phyloP scores from a whole-genome alignment of 345 rosid genomes.

The Salix arbutifolia region DNA sequence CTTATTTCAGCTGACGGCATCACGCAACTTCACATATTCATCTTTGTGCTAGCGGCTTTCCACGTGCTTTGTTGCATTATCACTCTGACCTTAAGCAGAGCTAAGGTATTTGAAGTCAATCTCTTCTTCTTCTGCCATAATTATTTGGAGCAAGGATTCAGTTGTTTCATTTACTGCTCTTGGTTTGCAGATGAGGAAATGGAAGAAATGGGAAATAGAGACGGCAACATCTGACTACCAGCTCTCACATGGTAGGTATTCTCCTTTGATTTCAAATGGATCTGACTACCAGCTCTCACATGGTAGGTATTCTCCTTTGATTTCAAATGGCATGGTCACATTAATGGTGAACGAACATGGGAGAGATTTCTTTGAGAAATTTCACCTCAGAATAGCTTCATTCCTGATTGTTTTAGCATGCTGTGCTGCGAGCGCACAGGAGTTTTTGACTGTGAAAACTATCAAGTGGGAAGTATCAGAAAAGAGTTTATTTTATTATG shows the following conservation, averaged over 20 bases:
- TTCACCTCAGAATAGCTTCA: no score
- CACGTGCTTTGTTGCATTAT: constrained; percentile 58
- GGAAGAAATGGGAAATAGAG: constrained; percentile 83
- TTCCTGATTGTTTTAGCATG: no score
- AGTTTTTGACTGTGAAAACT: no score
- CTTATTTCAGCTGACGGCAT: constrained; percentile 71
- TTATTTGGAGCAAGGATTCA: no score
- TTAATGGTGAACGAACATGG: background rate
- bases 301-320: constrained; percentile 35
- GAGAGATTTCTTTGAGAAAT: no score
- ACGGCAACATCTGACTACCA: constrained; percentile 77
- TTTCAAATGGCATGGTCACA: no score
- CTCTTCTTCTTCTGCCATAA: no score
- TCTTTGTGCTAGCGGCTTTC: constrained; percentile 63
- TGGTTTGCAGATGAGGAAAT: constrained; percentile 66
- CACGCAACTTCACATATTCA: constrained; percentile 85
- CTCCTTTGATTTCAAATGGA: background rate
- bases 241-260: constrained; percentile 55
- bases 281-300: constrained; percentile 67
- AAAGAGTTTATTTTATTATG: no score
- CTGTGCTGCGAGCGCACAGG: no score
- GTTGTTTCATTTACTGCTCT: background rate
- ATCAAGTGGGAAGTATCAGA: no score
- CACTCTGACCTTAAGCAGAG: constrained; percentile 57
- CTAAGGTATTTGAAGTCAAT: constrained; percentile 42